Base-by-base conservation (phyloP, 2,329 filamentous ascomycete species). In the Penicillium sp. region DNA sequence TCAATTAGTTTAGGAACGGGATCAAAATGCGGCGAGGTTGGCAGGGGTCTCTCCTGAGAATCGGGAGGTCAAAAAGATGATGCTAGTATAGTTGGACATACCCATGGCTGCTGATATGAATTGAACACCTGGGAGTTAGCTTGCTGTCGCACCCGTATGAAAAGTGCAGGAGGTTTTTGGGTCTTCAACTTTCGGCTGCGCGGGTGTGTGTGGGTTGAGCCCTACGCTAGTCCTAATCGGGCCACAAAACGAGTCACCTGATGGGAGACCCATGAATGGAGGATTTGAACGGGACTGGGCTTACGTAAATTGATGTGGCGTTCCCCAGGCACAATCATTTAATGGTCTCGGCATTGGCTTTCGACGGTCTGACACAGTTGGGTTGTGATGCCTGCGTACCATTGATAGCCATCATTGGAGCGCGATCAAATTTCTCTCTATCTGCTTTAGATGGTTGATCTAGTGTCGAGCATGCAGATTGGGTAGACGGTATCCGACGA, bases 41-140 rank as follows among this genome's bases (percentile, higher is more conserved):
- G 16, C 31, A 27, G 36, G 41, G 11, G n/a, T 27, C 16, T 36
- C 41, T 44, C 9, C 4, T 10, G 18, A 43, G n/a, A 11, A 18
- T n/a, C 9, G 35, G 24, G 27, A n/a, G 5, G 24, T 22, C 51
- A 22, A 52, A 37, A 36, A 31, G n/a, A 37, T 40, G 46, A 43
- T 6, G 11, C 24, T 19, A 35, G 50, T 24, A 24, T 50, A 39
- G 40, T 54, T 60, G 46, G 37, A 73, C 75, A 66, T 77, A 78
- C 76, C 76, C 76, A 78, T 78, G 74, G 75, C 75, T 78, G 73
- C 73, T 75, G 71, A 65, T 69, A 69, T 66, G 73, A 67, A 71
- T 73, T 67, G 71, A 71, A 74, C 70, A 70, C 70, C 71, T 74
- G 70, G 67, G 67, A 72, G 71, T 74, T 75, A 64, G 70, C 71